A percentile compares a stretch with the other conserved stretches of the same genome.
These are phyloP conservation scores for Fusarium liriodendri DNA, from an alignment of 2,329 filamentous ascomycete species.

Conservation along the genomic window DNA sequence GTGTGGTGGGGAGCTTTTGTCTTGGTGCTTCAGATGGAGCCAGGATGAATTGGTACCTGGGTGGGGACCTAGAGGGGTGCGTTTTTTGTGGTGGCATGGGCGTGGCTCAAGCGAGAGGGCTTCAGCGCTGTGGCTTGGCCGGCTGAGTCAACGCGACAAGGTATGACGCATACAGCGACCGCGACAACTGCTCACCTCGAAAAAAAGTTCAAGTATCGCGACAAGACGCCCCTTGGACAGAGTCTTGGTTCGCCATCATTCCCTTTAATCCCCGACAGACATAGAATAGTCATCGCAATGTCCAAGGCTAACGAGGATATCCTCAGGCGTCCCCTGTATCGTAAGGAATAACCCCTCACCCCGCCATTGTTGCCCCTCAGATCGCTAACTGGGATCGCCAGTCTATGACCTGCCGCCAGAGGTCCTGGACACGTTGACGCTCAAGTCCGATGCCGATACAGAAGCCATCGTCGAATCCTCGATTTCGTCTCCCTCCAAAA, in stretches of 20 bases:
- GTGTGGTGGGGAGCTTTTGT: neutral
- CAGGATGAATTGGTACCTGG: neutral
- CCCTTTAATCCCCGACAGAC: neutral
- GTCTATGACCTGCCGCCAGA: slow-evolving; percentile 86
- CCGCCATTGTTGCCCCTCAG: slow-evolving; percentile 19
- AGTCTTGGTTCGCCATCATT: neutral
- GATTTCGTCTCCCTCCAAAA: slow-evolving; percentile 38
- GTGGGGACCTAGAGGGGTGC: neutral
- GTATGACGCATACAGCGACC: slow-evolving; percentile 29
- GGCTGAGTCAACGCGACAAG: slow-evolving; percentile 33
- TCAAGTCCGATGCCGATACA: slow-evolving; percentile 50
- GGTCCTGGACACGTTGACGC: slow-evolving; percentile 74
- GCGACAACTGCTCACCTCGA: slow-evolving; percentile 12
- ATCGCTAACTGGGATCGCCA: slow-evolving; percentile 48
- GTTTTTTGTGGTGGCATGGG: neutral
- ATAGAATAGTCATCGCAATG: slow-evolving; percentile 39
- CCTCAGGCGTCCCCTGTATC: slow-evolving; percentile 63
- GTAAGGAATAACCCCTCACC: slow-evolving; percentile 45
- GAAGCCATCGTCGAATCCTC: slow-evolving; percentile 39
- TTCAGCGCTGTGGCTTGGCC: slow-evolving; percentile 17
- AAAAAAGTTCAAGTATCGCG: slow-evolving; percentile 32
- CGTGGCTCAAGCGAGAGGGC: slow-evolving; percentile 4
- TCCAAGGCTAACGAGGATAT: slow-evolving; percentile 58
- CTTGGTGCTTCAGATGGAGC: neutral
- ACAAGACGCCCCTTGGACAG: slow-evolving; percentile 4